Evolutionary conservation across 2,329 filamentous ascomycete genomes (phyloP).

Genomic region (Aspergillus tubingensis): DNA sequence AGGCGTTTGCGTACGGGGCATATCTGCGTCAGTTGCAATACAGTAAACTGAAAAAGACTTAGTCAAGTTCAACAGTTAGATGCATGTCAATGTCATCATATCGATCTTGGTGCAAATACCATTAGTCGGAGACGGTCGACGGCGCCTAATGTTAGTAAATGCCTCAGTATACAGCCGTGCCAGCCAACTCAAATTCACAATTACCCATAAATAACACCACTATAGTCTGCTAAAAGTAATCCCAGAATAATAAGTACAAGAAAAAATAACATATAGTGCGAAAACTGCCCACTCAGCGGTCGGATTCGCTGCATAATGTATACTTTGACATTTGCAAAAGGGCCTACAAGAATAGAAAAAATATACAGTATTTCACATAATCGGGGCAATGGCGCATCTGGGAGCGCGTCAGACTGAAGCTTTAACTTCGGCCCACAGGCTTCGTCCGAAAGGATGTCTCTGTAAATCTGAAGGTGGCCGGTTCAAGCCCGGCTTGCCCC

Average conservation of each 20-base stretch:
- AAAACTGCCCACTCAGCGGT: neutral
- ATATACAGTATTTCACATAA: rapidly evolving
- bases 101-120: too few species aligned
- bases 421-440: constrained; percentile 7
- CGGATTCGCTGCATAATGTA: neutral
- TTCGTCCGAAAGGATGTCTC: constrained; percentile 2
- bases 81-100: too few species aligned
- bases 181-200: neutral
- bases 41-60: too few species aligned
- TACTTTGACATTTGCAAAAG: neutral
- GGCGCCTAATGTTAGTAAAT: too few species aligned
- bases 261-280: neutral
- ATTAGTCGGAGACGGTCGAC: too few species aligned
- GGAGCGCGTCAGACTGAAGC: constrained; percentile 12
- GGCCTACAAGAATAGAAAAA: neutral
- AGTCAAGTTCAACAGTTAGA: too few species aligned
- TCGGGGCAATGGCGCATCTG: constrained; percentile 9
- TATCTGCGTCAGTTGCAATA: too few species aligned
- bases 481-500: constrained; percentile 11
- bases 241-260: neutral
- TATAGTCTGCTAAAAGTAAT: neutral
- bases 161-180: too few species aligned
- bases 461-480: constrained; percentile 11
- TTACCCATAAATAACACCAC: neutral
- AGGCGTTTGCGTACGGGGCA: too few species aligned